Conservation (phyloP, 1,284 basidiomycete genomes). For the Cronartium quercuum region DNA sequence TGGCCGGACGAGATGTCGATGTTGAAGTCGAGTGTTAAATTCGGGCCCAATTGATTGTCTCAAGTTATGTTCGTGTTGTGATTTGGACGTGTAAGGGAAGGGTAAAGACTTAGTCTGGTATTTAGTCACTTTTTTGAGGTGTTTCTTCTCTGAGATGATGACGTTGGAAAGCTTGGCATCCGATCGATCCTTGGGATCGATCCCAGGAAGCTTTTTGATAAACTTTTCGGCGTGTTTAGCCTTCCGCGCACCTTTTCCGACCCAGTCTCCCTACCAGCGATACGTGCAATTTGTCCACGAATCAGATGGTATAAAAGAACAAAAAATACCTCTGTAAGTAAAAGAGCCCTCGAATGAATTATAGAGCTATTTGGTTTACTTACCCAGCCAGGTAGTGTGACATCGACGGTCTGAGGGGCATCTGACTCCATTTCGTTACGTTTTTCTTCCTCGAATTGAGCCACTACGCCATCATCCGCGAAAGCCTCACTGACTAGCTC, state of each 20-base stretch:
- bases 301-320: background rate
- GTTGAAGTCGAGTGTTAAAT: slow-evolving; percentile 86
- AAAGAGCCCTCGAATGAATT: background rate
- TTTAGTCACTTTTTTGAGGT: slow-evolving; percentile 77
- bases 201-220: slow-evolving; percentile 72
- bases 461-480: slow-evolving; percentile 89
- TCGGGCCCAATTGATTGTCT: slow-evolving; percentile 74
- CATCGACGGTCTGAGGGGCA: slow-evolving; percentile 77
- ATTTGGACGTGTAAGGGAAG: slow-evolving; percentile 82
- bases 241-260: slow-evolving; percentile 62
- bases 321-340: slow-evolving; percentile 1
- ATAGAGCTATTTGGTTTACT: slow-evolving; percentile 44
- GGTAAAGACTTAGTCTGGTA: slow-evolving; percentile 84
- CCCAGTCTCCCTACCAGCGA: slow-evolving; percentile 72
- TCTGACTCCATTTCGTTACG: slow-evolving; percentile 69
- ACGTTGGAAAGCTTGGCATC: slow-evolving; percentile 79
- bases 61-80: slow-evolving; percentile 80
- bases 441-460: slow-evolving; percentile 80
- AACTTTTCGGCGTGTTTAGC: slow-evolving; percentile 54
- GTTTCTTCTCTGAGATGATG: slow-evolving; percentile 87
- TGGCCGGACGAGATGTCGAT: slow-evolving; percentile 59
- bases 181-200: slow-evolving; percentile 68
- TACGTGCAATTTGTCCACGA: background rate
- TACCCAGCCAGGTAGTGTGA: slow-evolving; percentile 91
- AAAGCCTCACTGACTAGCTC: slow-evolving; percentile 90